Base-by-base conservation (phyloP, 176 grass and related monocot species). In the Alloteropsis semialata region DNA sequence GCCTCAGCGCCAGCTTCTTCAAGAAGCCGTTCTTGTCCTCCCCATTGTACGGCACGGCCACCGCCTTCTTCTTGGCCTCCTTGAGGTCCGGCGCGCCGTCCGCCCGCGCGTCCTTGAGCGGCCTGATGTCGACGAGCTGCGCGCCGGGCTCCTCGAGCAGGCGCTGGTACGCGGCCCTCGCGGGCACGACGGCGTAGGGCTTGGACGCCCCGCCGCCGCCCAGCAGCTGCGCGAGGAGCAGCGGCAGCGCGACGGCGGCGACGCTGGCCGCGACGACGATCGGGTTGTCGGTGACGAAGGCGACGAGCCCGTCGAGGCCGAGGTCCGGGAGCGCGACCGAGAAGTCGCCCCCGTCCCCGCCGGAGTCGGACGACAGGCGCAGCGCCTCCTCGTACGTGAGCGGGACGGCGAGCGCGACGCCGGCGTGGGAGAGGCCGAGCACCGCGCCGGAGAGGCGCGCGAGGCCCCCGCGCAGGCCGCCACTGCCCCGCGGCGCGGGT, bases 81-180 rank as follows among this genome's bases (percentile, higher is more conserved):
- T 76, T 60, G 75, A 99, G 57, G 64, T 96, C 87, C 25, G 96
- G 91, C 45, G 49, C 64, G 33, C 91, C 93, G 58, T 71, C 87
- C 57, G 82, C 67, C 78, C 84, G 80, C 16, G 85, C 38, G 8
- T 99, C 96, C 84, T 65, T 94, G 75, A 61, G 85, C 78, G 83
- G 73, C 86, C 96, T 90, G 82, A 99, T 99, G 87, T 99, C 97
- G 30, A 99, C 27, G 67, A 99, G 88, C 81, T 99, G 93, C 51
- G 85, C 77, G 28, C 38, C 80, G 3, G 75, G 75, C 61, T 94
- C 97, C 69, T 96, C 85, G 4, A 90, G 65, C 63, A 99, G 53
- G 69, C 72, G 91, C 66, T 78, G 72, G 84, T 96, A 99, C 24
- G 93, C 91, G 32, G 57, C 65, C 72, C 48, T 84, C 8, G 83